phyloP scores from a whole-genome alignment of 2,329 filamentous ascomycete genomes.

The Geosmithia morbida region DNA sequence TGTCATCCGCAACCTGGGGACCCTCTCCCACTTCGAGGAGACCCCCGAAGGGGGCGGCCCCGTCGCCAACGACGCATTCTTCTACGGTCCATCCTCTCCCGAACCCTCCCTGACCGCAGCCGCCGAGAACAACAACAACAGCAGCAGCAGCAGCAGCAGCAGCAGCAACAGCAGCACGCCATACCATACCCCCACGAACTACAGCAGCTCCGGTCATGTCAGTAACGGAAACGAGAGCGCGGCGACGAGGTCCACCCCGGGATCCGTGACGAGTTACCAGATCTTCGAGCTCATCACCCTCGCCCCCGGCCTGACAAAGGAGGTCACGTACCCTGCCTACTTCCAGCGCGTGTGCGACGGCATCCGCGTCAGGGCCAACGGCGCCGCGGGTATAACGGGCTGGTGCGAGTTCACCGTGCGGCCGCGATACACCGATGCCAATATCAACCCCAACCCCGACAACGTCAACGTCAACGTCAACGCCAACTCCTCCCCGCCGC shows the following conservation, averaged over 20 bases:
- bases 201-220: no score
- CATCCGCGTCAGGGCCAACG: conserved; percentile 26
- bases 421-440: neutral
- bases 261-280: conserved; percentile 18
- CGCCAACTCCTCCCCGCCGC: conserved; percentile 6
- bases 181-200: no score
- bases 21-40: conserved; percentile 19
- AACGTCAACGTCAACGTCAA: conserved; percentile 1
- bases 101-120: conserved; percentile 8
- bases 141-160: no score
- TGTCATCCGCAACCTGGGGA: conserved; percentile 24
- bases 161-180: no score
- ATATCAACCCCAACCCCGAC: conserved; percentile 1
- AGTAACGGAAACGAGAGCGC: conserved; percentile 4
- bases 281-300: conserved; percentile 17
- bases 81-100: conserved; percentile 14
- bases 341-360: conserved; percentile 26
- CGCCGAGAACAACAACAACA: no score
- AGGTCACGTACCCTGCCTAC: conserved; percentile 24
- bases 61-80: conserved; percentile 25
- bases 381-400: conserved; percentile 25
- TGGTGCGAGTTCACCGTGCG: conserved; percentile 21
- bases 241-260: conserved; percentile 13
- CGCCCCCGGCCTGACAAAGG: conserved; percentile 24
- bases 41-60: conserved; percentile 15